Conservation (phyloP, 108 stramenopile species). For the Skeletonema costatum region DNA sequence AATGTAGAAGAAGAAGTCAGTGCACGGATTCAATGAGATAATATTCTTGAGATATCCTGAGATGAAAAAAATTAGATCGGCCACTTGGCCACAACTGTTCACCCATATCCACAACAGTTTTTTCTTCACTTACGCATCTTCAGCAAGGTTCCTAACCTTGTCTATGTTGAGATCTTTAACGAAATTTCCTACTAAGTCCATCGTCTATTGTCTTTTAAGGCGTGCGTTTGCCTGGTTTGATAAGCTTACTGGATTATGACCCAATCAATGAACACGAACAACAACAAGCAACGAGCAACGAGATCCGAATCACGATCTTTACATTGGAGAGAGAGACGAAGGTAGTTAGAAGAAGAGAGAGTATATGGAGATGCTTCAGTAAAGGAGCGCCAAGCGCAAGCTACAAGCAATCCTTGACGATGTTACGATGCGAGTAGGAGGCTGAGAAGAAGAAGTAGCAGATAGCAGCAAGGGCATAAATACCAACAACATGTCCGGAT, state of each 20-base stretch:
- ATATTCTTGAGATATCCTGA: not conserved
- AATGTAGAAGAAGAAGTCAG: not conserved
- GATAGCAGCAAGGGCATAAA: not conserved
- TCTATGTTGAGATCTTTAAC: slow-evolving; percentile 87
- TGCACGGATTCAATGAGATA: too few relatives aligned
- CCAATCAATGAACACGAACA: too few relatives aligned
- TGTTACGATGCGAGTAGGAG: not conserved
- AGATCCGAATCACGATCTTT: too few relatives aligned
- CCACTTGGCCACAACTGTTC: not conserved
- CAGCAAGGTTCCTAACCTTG: slow-evolving; percentile 88
- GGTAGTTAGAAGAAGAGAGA: too few relatives aligned
- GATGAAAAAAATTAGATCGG: not conserved
- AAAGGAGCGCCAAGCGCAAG: too few relatives aligned
- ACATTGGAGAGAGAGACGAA: too few relatives aligned
- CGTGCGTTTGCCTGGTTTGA: not conserved
- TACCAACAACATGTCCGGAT: slow-evolving; percentile 19
- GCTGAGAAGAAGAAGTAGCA: too few relatives aligned
- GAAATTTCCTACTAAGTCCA: slow-evolving; percentile 56
- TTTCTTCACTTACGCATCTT: slow-evolving; percentile 83
- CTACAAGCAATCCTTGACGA: not conserved
- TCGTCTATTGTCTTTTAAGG: slow-evolving; percentile 4
- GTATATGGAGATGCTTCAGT: too few relatives aligned
- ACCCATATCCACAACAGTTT: not conserved
- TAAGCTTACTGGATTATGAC: too few relatives aligned
- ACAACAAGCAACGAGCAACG: too few relatives aligned